A percentile compares a stretch with the other conserved stretches of the same genome.
These are phyloP conservation scores for Leccinum solheimii DNA, from an alignment of 1,284 basidiomycete species.

Conservation along the genomic window DNA sequence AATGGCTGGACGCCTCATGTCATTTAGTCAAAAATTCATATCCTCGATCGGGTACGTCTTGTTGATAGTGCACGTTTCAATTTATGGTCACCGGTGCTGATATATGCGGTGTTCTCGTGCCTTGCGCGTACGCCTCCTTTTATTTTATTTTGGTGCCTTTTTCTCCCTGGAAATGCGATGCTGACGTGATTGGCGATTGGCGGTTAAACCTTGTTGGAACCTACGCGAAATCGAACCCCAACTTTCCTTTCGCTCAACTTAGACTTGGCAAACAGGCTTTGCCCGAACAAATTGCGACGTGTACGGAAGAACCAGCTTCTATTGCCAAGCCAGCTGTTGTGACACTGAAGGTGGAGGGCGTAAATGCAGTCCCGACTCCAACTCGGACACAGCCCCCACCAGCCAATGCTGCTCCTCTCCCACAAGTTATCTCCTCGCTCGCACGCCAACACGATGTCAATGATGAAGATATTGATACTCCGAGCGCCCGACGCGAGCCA, in stretches of 20 bases:
- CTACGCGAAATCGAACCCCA: conserved; percentile 2
- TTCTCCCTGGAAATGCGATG: conserved; percentile 19
- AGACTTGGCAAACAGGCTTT: conserved; percentile 31
- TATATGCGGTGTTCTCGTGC: conserved; percentile 22
- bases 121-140: conserved; percentile 15
- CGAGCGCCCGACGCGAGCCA: conserved; percentile 25
- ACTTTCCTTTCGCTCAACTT: conserved; percentile 12
- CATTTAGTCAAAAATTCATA: conserved; percentile 35
- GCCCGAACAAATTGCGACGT: neutral
- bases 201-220: conserved; percentile 23
- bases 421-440: neutral
- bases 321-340: neutral
- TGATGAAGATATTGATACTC: neutral
- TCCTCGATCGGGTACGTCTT: conserved; percentile 36
- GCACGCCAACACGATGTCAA: neutral
- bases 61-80: conserved; percentile 17
- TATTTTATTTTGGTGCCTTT: conserved; percentile 10
- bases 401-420: neutral
- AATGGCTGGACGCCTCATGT: conserved; percentile 36
- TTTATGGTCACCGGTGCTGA: conserved; percentile 23
- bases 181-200: conserved; percentile 26
- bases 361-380: neutral
- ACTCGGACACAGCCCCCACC: neutral
- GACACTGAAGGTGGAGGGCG: neutral
- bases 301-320: neutral